Evolutionary conservation across 768 basidiomycete genomes (phyloP).

Genomic region (Suillus occidentalis): DNA sequence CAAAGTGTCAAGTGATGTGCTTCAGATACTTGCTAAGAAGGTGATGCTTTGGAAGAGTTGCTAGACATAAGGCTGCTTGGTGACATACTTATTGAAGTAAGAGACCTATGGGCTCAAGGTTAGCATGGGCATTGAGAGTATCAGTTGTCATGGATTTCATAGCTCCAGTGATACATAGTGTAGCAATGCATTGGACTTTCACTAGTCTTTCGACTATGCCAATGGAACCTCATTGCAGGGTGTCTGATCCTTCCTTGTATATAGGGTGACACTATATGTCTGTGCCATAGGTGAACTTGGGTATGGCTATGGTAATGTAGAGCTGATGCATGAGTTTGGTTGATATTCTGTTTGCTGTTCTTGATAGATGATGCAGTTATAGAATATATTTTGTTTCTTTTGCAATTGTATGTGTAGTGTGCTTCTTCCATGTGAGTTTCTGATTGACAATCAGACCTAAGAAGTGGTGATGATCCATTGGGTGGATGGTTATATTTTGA

Average conservation of each 20-base stretch:
- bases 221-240: not conserved
- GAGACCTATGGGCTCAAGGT: constrained; percentile 7
- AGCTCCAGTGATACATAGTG: not conserved
- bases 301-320: constrained; percentile 18
- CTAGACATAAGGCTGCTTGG: not conserved
- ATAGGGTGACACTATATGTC: constrained; percentile 16
- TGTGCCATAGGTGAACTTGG: constrained; percentile 23
- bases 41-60: constrained; percentile 13
- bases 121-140: constrained; percentile 5
- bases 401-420: not conserved
- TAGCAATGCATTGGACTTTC: constrained; percentile 19
- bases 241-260: not conserved
- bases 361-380: not conserved
- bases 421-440: not conserved
- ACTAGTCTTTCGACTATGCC: not conserved
- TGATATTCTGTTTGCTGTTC: not conserved
- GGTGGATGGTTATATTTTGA: not conserved
- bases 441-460: constrained; percentile 8
- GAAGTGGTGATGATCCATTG: not conserved
- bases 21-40: not conserved
- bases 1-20: not conserved
- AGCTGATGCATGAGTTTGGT: constrained; percentile 10
- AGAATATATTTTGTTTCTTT: constrained; percentile 3
- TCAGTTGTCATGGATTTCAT: constrained; percentile 14
- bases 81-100: constrained; percentile 2